Conservation (phyloP, 2,329 filamentous ascomycete species). For the Pestalotiopsis sp. region DNA sequence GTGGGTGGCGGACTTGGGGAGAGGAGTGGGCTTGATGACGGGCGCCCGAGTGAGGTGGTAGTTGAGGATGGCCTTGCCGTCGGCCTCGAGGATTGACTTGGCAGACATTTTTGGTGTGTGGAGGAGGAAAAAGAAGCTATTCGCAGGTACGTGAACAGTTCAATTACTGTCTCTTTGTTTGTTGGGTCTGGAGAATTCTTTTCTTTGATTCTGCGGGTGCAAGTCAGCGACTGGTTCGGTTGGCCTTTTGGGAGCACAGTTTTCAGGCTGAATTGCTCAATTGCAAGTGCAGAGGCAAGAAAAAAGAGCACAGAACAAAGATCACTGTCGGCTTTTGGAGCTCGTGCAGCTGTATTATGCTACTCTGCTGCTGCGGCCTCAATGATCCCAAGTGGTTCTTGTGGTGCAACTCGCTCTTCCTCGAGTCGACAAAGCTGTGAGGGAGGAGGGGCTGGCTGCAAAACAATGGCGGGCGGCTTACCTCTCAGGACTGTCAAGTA, state of each 20-base stretch:
- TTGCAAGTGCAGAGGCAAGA: not conserved
- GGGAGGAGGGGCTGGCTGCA: not conserved
- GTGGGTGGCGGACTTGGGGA: slow-evolving; percentile 82
- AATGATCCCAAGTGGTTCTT: not conserved
- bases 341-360: not conserved
- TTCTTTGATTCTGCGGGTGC: not conserved
- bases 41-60: slow-evolving; percentile 98
- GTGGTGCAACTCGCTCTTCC: not conserved
- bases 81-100: slow-evolving; percentile 97
- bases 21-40: slow-evolving; percentile 96
- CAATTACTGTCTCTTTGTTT: slow-evolving; percentile 16
- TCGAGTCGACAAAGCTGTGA: not conserved
- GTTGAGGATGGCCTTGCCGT: slow-evolving; percentile 99
- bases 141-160: slow-evolving; percentile 28
- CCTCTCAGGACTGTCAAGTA: slow-evolving; percentile 1
- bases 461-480: not conserved
- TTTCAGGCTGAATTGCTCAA: not conserved
- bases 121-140: slow-evolving; percentile 19
- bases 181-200: slow-evolving; percentile 2
- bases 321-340: not conserved
- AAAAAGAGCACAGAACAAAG: not conserved
- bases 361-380: not conserved
- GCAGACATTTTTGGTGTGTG: slow-evolving; percentile 70
- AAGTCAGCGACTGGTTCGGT: slow-evolving; percentile 23
- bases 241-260: not conserved